Evolutionary conservation across 192 early-diverging fungal species (phyloP), one percentile per base, ranked within the genome.

Genomic region (Rhizophagus sp.): DNA sequence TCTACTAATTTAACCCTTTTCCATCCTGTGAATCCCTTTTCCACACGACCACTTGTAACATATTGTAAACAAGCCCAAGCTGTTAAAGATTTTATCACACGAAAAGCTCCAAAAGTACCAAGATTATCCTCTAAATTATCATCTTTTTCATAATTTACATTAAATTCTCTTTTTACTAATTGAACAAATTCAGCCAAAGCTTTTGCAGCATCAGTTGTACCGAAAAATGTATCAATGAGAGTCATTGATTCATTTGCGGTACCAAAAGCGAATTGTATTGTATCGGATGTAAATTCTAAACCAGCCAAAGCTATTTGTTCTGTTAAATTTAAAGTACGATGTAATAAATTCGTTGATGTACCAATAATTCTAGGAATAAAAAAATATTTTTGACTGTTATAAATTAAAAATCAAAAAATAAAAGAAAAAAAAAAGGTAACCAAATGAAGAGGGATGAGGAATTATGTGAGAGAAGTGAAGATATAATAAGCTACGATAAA

Each of bases 151-250:
- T 76, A 22, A 22, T 67, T 63, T 13, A 34, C 69, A 41, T 39
- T 62, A 63, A 85, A 87, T 52, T 88, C 87, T 10, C 85, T 84
- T 62, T 91, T 90, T 36, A 95, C 90, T 70, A 97, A 84, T 50
- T 91, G 84, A 41, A 97, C 91, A 64, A 97, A 89, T 25, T 94
- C 91, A 2, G 94, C 91, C 36, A 97, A 83, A 15, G 95, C 95
- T 33, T 93, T 89, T 19, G 96, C 97, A 0, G 97, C 96, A 81
- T 99, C 97, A 8, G 95, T 98, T 3, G 94, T 92, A 27, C 98
- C 98, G 88, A 99, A 98, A 11, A 99, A 81, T 6, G 95, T 96
- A 85, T 98, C 98, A 64, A 88, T 83, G 30, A 86, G n/a, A 17
- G 81, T 74, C 17, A 84, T 33, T 13, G 83, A 81, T 30, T 86